Conservation (phyloP, 2,329 filamentous ascomycete genomes). For the Calonectria pseudoturangicola region DNA sequence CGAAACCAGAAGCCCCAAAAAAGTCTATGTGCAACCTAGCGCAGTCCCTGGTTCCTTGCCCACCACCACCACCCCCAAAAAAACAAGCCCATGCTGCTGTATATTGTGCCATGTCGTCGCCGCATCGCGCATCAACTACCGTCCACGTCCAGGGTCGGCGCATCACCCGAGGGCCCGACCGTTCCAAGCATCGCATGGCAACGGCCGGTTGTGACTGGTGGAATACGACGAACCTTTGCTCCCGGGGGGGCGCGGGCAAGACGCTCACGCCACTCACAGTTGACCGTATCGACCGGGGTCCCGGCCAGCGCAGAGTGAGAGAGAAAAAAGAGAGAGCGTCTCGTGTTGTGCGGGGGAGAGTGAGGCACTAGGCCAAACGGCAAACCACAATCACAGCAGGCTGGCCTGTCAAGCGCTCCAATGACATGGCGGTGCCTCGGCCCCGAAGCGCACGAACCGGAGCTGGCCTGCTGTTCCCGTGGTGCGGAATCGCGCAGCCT, state of each 20-base stretch:
- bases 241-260: neutral
- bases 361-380: neutral
- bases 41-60: too few species aligned
- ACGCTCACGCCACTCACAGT: constrained; percentile 28
- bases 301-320: neutral
- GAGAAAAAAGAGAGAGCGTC: constrained; percentile 17
- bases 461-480: constrained; percentile 18
- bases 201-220: constrained; percentile 20
- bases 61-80: too few species aligned
- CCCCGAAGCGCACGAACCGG: constrained; percentile 48
- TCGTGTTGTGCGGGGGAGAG: constrained; percentile 41
- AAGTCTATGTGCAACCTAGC: too few species aligned
- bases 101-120: constrained; percentile 5
- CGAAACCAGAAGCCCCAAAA: too few species aligned
- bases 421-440: constrained; percentile 18
- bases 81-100: too few species aligned
- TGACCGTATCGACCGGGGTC: constrained; percentile 9
- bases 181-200: constrained; percentile 5
- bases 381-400: constrained; percentile 19
- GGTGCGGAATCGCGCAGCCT: constrained; percentile 13
- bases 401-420: constrained; percentile 45
- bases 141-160: constrained; percentile 9
- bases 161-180: constrained; percentile 18
- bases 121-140: constrained; percentile 8
- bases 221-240: neutral